Evolutionary conservation across 1,284 basidiomycete species (phyloP), one percentile per base, ranked within the genome.

Genomic region (Neotropicomus parvogracilis): DNA sequence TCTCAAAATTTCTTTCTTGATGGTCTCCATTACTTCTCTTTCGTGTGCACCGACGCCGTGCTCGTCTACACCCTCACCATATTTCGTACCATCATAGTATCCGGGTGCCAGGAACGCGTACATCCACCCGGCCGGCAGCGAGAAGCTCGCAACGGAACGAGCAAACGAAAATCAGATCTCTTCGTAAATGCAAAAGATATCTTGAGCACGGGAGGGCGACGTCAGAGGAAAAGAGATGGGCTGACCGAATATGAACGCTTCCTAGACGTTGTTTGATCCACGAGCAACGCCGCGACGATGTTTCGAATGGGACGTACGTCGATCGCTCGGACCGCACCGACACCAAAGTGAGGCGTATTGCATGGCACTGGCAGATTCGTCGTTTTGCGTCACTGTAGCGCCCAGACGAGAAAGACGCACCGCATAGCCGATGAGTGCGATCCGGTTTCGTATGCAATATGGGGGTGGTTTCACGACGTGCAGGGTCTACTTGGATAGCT

Each of bases 191-290:
- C 46, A 40, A 4, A 71, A 58, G 3, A 56, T 59, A 1, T 54
- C 54, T 11, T 49, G 47, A 11, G 60, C 46, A 14, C 44, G 59
- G 6, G 50, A 31, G 16, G 47, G 54, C 7, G 59, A 58, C 6
- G 55, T 44, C 2, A 56, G 54, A 3, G 56, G 59, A 35, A 65
- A 58, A 0, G 65, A 57, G 26, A 71, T 59, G 4, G 68, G 55
- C 7, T 65, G 57, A 4, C 65, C 68, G 14, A 71, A 60, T 1
- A 72, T 50, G 40, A 57, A 68, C 1, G 65, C 70, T 41, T 71
- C 69, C 67, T 71, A 36, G 14, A n/a, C 11, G 3, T 31, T 20
- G 9, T 33, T 7, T 55, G 26, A 39, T 34, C 1, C 12, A 36
- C n/a, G n/a, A n/a, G n/a, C n/a, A n/a, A n/a, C n/a, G n/a, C n/a